Base-by-base conservation (phyloP, 2,329 filamentous ascomycete genomes). In the Ascochyta clinopodiicola region DNA sequence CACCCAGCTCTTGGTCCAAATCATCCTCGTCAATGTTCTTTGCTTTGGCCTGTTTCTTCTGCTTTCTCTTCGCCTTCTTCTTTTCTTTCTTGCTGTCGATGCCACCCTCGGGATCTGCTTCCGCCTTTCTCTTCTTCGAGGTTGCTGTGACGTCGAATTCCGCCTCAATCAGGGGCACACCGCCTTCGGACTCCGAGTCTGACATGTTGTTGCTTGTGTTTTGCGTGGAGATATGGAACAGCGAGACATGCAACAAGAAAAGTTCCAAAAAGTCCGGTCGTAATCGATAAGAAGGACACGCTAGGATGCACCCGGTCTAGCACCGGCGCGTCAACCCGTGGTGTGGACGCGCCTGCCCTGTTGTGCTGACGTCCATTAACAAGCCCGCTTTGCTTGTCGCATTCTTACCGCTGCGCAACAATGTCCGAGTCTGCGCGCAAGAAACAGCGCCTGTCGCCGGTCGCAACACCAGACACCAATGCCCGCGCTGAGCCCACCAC, bases 11-110 rank as follows among this genome's bases (percentile, higher is more conserved):
- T 57, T 75, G 69, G 57, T 82, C 79, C 52, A 82, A 55, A 19
- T 80, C 76, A 42, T 79, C 88, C 31, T 88, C 84, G 66, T 92
- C 86, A 38, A 86, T 82, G 70, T 92, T 87, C 54, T 83, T 79
- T 49, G 78, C 77, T 69, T 84, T 80, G 68, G 80, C 80, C 57
- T 80, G 81, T 76, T 85, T 88, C 78, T 81, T 89, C 49, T 75
- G 71, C 70, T 84, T 84, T 59, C 59, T 72, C 70, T 74, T 72
- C 39, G 70, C 68, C 67, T 74, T 69, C 64, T 74, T 71, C 46
- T 57, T 61, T 17, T 68, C 70, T 45, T 75, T 72, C 57, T 75
- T 77, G 64, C 56, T 66, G 47, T 73, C 73, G 34, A 63, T 63
- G 48, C 66, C 71, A 17, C 62, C 63, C 38, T 71, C 70, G 12